Conservation (phyloP, 1,284 basidiomycete species). For the Hemileia vastatrix region DNA sequence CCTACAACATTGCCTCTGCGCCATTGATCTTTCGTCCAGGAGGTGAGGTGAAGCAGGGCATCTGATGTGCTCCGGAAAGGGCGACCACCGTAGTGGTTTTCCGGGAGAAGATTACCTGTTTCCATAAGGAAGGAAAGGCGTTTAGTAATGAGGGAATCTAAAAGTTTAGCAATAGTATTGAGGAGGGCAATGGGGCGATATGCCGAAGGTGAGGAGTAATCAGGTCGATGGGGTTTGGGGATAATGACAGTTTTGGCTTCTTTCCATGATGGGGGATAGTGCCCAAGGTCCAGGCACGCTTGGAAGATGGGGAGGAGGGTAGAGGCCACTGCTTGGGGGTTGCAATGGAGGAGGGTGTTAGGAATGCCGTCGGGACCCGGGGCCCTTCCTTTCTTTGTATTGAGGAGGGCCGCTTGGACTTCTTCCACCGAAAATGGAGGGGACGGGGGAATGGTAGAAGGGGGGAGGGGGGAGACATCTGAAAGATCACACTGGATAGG, state of each 20-base stretch:
- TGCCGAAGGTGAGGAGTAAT: not conserved
- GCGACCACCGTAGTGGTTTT: slow-evolving; percentile 7
- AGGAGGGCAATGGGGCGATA: slow-evolving; percentile 11
- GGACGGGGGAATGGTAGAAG: too few species aligned
- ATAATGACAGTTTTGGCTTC: slow-evolving; percentile 3
- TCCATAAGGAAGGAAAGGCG: slow-evolving; percentile 4
- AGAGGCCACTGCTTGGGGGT: too few species aligned
- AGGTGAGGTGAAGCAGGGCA: not conserved
- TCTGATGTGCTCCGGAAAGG: not conserved
- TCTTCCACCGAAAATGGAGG: too few species aligned
- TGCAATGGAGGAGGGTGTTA: too few species aligned
- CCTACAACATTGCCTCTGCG: not conserved
- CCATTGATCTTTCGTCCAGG: slow-evolving; percentile 10
- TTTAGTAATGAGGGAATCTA: slow-evolving; percentile 1
- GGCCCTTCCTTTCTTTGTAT: too few species aligned
- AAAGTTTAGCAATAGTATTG: slow-evolving; percentile 5
- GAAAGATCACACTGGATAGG: too few species aligned
- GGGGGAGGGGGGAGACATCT: too few species aligned
- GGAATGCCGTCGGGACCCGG: too few species aligned
- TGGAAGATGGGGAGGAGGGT: too few species aligned
- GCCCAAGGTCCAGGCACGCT: not conserved
- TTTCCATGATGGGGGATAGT: slow-evolving; percentile 5
- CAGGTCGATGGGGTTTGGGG: not conserved
- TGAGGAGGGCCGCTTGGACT: too few species aligned
- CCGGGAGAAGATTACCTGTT: not conserved